Conservation (phyloP, 495 filamentous ascomycete species). For the Niebla homalea region DNA sequence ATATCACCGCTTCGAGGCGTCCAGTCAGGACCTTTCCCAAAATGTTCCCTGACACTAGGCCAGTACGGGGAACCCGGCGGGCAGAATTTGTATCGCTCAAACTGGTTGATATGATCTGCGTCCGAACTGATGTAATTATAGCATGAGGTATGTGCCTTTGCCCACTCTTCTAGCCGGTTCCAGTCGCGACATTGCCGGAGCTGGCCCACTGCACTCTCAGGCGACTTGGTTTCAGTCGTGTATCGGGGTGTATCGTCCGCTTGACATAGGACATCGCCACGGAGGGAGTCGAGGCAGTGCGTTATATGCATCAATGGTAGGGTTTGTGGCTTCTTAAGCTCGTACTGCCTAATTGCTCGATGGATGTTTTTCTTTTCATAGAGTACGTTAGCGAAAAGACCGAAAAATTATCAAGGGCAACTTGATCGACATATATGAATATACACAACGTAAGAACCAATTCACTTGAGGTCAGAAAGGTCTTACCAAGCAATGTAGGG, state of each 20-base stretch:
- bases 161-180: constrained; percentile 16
- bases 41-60: not conserved
- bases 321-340: not conserved
- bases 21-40: not conserved
- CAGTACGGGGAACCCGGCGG: not conserved
- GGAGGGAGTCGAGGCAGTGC: constrained; percentile 22
- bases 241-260: constrained; percentile 23
- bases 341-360: no score
- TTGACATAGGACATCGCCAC: constrained; percentile 17
- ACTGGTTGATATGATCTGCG: no score
- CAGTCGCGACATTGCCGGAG: constrained; percentile 17
- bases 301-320: constrained; percentile 8
- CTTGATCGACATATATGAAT: not conserved
- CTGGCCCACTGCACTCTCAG: constrained; percentile 10
- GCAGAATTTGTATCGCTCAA: not conserved
- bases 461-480: not conserved
- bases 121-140: not conserved
- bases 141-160: no score
- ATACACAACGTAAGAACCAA: not conserved
- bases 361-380: no score
- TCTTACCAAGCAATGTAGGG: not conserved
- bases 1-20: no score
- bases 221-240: not conserved
- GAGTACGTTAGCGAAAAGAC: not conserved
- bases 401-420: not conserved